Conservation (phyloP, 2,329 filamentous ascomycete species). For the Didymella keratinophila region DNA sequence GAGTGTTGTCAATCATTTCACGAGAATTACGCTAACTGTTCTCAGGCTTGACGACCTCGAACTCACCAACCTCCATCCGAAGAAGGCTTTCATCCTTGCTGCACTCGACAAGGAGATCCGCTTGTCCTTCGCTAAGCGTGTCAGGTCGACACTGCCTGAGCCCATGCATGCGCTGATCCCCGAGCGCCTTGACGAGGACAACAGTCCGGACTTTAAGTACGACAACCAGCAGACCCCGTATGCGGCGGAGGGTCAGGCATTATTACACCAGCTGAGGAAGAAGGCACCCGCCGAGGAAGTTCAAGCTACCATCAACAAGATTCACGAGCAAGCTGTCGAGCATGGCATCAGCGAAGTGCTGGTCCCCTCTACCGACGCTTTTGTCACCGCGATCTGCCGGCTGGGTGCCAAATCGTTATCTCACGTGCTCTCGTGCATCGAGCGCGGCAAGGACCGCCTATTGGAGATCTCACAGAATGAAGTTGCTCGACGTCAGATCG, state of each 20-base stretch:
- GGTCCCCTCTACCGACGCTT: constrained; percentile 88
- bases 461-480: constrained; percentile 78
- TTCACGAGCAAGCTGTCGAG: constrained; percentile 79
- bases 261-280: constrained; percentile 79
- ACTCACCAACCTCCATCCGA: constrained; percentile 78
- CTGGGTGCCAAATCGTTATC: constrained; percentile 95
- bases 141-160: constrained; percentile 89
- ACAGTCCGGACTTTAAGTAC: constrained; percentile 94
- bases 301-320: constrained; percentile 78
- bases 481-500: constrained; percentile 83
- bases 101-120: constrained; percentile 96
- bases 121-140: constrained; percentile 92
- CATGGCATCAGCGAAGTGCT: constrained; percentile 75
- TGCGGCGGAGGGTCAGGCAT: constrained; percentile 80
- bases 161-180: constrained; percentile 83
- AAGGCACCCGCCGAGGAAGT: constrained; percentile 89
- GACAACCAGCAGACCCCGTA: constrained; percentile 81
- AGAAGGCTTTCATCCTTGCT: constrained; percentile 91
- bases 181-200: constrained; percentile 90
- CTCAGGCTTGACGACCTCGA: constrained; percentile 78
- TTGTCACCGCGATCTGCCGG: constrained; percentile 91
- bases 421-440: constrained; percentile 93
- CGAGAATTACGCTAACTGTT: constrained; percentile 19
- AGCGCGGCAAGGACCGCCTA: constrained; percentile 89
- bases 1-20: constrained; percentile 36